Base-by-base conservation (phyloP, 2,329 filamentous ascomycete species). In the Hymenoscyphus scutula region DNA sequence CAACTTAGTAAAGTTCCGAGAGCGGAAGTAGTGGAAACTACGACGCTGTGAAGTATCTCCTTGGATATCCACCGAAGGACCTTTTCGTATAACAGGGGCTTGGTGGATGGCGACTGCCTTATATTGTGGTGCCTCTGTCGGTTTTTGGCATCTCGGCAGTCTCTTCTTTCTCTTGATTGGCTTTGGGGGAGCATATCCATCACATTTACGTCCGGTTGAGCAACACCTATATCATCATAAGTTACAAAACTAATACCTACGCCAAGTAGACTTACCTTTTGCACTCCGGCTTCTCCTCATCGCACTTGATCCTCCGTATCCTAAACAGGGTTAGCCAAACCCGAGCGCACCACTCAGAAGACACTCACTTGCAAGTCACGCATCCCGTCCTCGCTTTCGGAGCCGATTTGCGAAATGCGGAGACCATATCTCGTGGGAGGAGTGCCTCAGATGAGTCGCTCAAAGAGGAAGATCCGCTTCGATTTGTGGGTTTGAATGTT, bases 11-110 rank as follows among this genome's bases (percentile, higher is more conserved):
- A 67, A 62, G 8, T 64, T 65, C 17, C 62, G 60, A 6, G 56
- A 53, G 4, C 62, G 60, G 13, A 70, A 70, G 56, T 67, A 70
- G 57, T 69, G 56, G 62, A 70, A 66, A n/a, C 64, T 61, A 27
- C 67, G 66, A 15, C 64, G 64, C 45, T 69, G 60, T 5, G 53
- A 27, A 6, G 10, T 15, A 30, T 25, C 61, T 17, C 62, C 64
- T 45, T 60, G 56, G 6, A 64, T 60, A 34, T 60, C 58, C 5
- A 58, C 37, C 1, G 51, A 60, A 7, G 61, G 59, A 29, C 53
- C n/a, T 23, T 48, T 48, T 19, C 41, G 19, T 48, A 48, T 23
- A 19, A 23, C 41, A 19, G 41, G 41, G 41, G n/a, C 41, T 11
- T n/a, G 41, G n/a, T 23, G 23, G 10, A 29, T 34, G 30, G 11